Conservation (phyloP, 2,329 filamentous ascomycete species). For the Ascochyta fabae region DNA sequence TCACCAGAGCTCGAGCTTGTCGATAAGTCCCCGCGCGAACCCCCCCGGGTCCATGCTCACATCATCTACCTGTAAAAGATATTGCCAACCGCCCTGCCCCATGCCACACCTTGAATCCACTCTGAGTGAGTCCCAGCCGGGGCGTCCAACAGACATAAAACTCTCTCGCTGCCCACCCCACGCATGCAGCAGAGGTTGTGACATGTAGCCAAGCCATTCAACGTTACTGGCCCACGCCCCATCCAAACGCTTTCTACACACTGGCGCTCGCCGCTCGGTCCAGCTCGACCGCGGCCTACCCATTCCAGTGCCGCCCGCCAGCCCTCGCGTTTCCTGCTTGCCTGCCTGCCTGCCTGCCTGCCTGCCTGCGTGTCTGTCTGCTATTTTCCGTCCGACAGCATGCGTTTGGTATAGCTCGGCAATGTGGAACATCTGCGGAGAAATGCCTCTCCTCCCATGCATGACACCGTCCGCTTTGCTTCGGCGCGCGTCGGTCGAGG, state of each 20-base stretch:
- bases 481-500: slow-evolving; percentile 16
- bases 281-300: slow-evolving; percentile 12
- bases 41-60: slow-evolving; percentile 14
- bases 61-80: slow-evolving; percentile 23
- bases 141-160: slow-evolving; percentile 29
- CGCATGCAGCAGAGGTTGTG: slow-evolving; percentile 20
- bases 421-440: slow-evolving; percentile 16
- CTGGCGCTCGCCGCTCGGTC: slow-evolving; percentile 16
- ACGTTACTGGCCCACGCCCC: slow-evolving; percentile 19
- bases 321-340: neutral
- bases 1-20: slow-evolving; percentile 12
- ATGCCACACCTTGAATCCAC: slow-evolving; percentile 4
- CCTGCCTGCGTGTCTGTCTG: neutral
- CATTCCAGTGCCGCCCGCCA: slow-evolving; percentile 1
- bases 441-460: slow-evolving; percentile 19
- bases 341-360: neutral
- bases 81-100: slow-evolving; percentile 27
- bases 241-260: slow-evolving; percentile 24
- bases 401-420: slow-evolving; percentile 17
- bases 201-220: slow-evolving; percentile 21
- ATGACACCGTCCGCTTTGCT: slow-evolving; percentile 16
- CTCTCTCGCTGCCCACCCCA: slow-evolving; percentile 29
- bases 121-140: slow-evolving; percentile 5
- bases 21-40: slow-evolving; percentile 17
- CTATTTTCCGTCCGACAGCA: slow-evolving; percentile 15